phyloP scores from a whole-genome alignment of 1,284 basidiomycete genomes.

The Cystobasidium slooffiae region DNA sequence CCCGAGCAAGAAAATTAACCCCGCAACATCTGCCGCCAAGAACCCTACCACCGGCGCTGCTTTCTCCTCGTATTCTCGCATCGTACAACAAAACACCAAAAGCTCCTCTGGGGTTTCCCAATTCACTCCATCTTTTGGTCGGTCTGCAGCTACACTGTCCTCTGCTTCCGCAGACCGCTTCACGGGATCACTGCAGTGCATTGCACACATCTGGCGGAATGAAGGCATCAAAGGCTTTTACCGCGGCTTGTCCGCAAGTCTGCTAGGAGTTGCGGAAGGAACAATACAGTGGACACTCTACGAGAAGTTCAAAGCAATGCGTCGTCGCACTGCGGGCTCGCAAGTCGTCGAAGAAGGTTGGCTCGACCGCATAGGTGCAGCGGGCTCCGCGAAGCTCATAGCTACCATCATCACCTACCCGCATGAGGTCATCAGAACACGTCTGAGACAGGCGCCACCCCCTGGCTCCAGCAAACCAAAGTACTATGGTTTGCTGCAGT shows the following conservation, averaged over 20 bases:
- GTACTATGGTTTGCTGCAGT: conserved; percentile 86
- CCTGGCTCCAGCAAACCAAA: conserved; percentile 62
- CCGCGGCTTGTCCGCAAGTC: conserved; percentile 90
- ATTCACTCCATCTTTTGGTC: conserved; percentile 42
- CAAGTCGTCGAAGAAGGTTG: conserved; percentile 58
- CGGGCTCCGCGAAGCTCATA: conserved; percentile 90
- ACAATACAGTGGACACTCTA: conserved; percentile 99
- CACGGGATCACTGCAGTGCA: conserved; percentile 66
- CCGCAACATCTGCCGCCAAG: conserved; percentile 36
- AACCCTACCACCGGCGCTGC: conserved; percentile 44
- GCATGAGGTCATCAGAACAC: conserved; percentile 92
- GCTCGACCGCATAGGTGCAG: conserved; percentile 79
- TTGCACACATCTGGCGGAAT: conserved; percentile 72
- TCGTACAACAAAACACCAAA: conserved; percentile 26
- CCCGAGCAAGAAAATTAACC: conserved; percentile 38
- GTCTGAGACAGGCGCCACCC: conserved; percentile 76
- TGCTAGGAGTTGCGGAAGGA: conserved; percentile 93
- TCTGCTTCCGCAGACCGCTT: conserved; percentile 54
- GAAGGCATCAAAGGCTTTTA: conserved; percentile 91
- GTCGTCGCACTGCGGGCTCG: conserved; percentile 22
- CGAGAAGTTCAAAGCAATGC: conserved; percentile 62
- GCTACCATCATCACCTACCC: conserved; percentile 94
- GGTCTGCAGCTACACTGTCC: conserved; percentile 48
- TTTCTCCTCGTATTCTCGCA: conserved; percentile 33
- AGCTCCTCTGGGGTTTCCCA: conserved; percentile 6